These are phyloP conservation scores for Triticum monococcum DNA, from an alignment of 176 grass and related monocot genomes.

Conservation along the genomic window DNA sequence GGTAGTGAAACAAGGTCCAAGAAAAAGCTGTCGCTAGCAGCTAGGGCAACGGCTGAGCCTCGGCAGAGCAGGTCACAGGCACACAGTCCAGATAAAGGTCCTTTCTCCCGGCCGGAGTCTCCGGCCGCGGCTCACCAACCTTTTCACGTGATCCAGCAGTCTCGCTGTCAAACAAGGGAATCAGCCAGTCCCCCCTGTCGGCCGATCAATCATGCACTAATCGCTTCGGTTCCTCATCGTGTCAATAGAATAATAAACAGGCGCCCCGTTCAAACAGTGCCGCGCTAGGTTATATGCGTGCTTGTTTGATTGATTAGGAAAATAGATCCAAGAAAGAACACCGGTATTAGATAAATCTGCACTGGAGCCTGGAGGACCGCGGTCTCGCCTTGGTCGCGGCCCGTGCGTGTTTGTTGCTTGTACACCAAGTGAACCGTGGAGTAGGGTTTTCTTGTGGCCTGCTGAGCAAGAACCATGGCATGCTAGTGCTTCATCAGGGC, in stretches of 20 bases:
- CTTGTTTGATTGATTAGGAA: background rate
- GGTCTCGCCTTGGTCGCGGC: background rate
- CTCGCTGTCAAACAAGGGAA: background rate
- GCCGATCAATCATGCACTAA: constrained; percentile 10
- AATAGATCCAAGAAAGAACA: background rate
- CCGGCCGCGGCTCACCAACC: constrained; percentile 9
- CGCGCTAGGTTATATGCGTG: background rate
- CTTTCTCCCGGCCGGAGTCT: background rate
- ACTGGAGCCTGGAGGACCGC: background rate
- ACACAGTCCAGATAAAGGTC: constrained; percentile 12
- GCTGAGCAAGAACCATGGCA: no score
- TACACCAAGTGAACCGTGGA: background rate
- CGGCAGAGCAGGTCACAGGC: background rate
- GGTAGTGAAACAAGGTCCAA: background rate
- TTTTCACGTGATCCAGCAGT: constrained; percentile 33
- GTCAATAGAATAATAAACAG: background rate
- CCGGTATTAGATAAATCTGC: background rate
- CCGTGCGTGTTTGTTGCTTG: background rate
- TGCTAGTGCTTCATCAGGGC: no score
- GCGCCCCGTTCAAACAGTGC: background rate
- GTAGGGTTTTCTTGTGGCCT: no score
- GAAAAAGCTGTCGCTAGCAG: constrained; percentile 10
- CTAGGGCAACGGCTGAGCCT: background rate
- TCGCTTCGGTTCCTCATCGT: background rate
- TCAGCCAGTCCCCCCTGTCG: background rate